These are phyloP conservation scores for Penicillium freii DNA, from an alignment of 2,329 filamentous ascomycete species.

Conservation along the genomic window DNA sequence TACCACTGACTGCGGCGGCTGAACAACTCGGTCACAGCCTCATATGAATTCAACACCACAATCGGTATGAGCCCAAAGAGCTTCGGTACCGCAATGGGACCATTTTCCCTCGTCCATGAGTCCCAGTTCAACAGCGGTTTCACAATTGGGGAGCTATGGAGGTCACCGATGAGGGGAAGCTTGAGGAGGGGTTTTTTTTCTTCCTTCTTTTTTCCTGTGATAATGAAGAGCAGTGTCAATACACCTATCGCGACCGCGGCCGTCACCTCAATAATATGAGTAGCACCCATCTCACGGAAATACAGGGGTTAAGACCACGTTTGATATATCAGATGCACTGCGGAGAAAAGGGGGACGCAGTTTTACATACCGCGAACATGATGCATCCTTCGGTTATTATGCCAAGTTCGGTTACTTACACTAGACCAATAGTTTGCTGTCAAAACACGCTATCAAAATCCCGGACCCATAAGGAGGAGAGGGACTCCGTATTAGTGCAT, in stretches of 20 bases:
- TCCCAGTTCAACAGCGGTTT: conserved; percentile 32
- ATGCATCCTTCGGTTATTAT: too few relatives aligned
- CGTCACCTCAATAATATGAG: not conserved
- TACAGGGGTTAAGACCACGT: not conserved
- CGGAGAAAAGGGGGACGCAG: not conserved
- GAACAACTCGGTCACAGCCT: conserved; percentile 41
- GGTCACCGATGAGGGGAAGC: conserved; percentile 33
- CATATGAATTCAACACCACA: conserved; percentile 39
- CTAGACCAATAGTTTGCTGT: too few relatives aligned
- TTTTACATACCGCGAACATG: not conserved
- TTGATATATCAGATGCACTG: not conserved
- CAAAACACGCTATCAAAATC: not conserved
- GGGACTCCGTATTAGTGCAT: not conserved
- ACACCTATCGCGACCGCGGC: not conserved
- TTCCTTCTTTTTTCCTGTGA: not conserved
- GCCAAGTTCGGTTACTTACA: not conserved
- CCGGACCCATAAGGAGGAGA: not conserved
- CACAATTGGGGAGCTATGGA: conserved; percentile 30
- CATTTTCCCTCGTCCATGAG: conserved; percentile 37
- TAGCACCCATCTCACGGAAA: not conserved
- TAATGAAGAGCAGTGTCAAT: not conserved
- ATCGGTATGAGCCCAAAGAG: conserved; percentile 37
- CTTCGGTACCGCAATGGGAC: conserved; percentile 32
- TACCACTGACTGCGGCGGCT: conserved; percentile 44
- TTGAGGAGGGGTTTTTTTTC: conserved; percentile 14